Evolutionary conservation across 257 asterid genomes (phyloP), one percentile per base, ranked within the genome.

Genomic region (Thymus quinquecostatus): DNA sequence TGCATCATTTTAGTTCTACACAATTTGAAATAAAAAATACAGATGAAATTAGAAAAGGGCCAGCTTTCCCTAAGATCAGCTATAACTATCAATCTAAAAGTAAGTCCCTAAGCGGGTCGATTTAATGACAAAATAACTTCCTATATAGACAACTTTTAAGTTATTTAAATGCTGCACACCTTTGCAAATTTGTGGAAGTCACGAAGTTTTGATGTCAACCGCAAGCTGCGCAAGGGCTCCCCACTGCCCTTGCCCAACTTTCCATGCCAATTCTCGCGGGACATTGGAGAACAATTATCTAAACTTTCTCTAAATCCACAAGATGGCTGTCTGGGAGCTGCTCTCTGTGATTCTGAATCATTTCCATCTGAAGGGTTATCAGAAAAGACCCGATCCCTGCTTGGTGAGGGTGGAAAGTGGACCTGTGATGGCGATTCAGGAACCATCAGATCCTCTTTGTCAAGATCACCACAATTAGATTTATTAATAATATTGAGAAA

Each of bases 111-210:
- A 10, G 58, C 57, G 66, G 47, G 32, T 43, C 28, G 47, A 21
- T 32, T 33, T 38, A 58, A 68, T 33, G 38, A 50, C 40, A 67
- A 65, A 33, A 60, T 60, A 67, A 8, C 10, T 45, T 48, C 69
- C 48, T 27, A 28, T 40, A 51, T 45, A 50, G 70, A 68, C 0
- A 29, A 33, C 28, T 6, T 11, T n/a, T 6, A 49, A 48, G 28
- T 61, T 38, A 11, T 68, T 57, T 2, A 62, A 32, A 47, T 62
- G 74, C 33, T 51, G 68, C 91, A 69, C 63, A 92, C 99, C 96
- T 95, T 95, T 1, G 99, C 98, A 81, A 66, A 88, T 80, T 82
- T 89, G 71, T 92, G 92, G 77, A 95, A 92, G 82, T 95, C 98
- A 6, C 98, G 98, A 57, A 95, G 91, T 88, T 84, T 95, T 64